phyloP scores from a whole-genome alignment of 192 early-diverging fungal genomes.

The Lobulomyces angularis region DNA sequence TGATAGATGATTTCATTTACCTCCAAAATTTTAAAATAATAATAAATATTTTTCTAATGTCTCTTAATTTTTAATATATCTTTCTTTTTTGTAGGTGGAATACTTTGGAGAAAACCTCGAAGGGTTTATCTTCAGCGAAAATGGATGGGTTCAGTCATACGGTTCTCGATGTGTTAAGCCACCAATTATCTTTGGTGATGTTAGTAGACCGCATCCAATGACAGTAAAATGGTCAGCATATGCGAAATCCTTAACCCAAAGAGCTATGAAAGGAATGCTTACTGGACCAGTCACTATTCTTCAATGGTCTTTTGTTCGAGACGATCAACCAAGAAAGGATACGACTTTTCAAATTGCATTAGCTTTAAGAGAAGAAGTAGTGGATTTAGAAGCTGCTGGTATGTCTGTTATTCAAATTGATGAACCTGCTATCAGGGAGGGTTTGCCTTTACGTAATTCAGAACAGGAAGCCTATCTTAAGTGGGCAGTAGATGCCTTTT shows the following conservation, averaged over 20 bases:
- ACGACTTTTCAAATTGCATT: conserved; percentile 84
- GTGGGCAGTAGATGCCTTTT: conserved; percentile 92
- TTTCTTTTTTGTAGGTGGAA: too few species aligned
- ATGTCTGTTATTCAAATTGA: conserved; percentile 94
- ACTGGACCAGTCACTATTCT: conserved; percentile 96
- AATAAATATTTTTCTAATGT: conserved; percentile 19
- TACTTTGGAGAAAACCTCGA: conserved; percentile 91
- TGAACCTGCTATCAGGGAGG: conserved; percentile 98
- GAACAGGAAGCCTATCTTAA: conserved; percentile 85
- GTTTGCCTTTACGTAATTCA: conserved; percentile 75
- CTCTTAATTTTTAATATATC: conserved; percentile 13
- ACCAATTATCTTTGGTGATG: conserved; percentile 95
- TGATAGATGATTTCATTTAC: too few species aligned
- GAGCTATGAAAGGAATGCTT: conserved; percentile 98
- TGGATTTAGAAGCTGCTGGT: conserved; percentile 82
- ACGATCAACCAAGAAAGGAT: conserved; percentile 77
- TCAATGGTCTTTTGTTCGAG: conserved; percentile 97
- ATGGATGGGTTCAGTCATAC: conserved; percentile 96
- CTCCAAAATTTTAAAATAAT: neutral
- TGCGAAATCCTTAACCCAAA: conserved; percentile 76
- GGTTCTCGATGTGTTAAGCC: conserved; percentile 95
- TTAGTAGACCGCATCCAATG: conserved; percentile 81
- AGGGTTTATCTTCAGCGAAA: conserved; percentile 88
- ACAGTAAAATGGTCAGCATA: conserved; percentile 75
- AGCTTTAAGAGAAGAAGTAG: conserved; percentile 92